Evolutionary conservation across 352 stramenopile species (phyloP), one percentile per base, ranked within the genome.

Genomic region (Globisporangium sylvaticum): DNA sequence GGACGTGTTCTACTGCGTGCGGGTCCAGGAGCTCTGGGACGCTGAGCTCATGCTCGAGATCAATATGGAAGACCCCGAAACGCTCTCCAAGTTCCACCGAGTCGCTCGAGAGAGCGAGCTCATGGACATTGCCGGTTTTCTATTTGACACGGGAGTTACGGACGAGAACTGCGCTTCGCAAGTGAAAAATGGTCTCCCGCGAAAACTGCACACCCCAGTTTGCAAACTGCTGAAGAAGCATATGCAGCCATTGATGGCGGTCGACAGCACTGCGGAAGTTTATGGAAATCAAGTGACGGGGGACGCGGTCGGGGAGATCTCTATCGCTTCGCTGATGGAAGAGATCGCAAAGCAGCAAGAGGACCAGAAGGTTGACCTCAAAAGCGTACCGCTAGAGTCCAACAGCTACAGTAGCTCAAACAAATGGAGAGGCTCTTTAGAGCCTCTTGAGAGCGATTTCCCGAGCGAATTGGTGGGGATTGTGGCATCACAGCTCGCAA

Each of bases 1-100:
- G 25, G 71, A 76, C 0, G 65, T 76, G 0, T 90, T 88, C 65
- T 90, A 87, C 57, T 89, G 80, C 29, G 62, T 88, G 50, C 77
- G 75, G 4, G 75, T 89, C 52, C 77, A 85, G 66, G 82, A 90
- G 58, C 31, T 88, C 1, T 90, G 80, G 80, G 80, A 90, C 53
- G 80, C 74, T 12, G 82, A 91, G n/a, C 66, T 89, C 25, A 74
- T 83, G 62, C 71, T 91, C 1, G 74, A 79, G 24, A 70, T 90
- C 31, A 75, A 66, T 0, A 85, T 88, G 74, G 80, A 88, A 56
- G 77, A 89, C 53, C 77, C 80, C 0, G 80, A 89, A 34, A 69
- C 70, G 0, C 73, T 75, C 10, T 60, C 71, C 0, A 68, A 75
- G n/a, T 81, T 78, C 58, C 64, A 80, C 3, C 58, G 56, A 0